phyloP scores from a whole-genome alignment of 2,329 filamentous ascomycete genomes.

The Colletotrichum sansevieriae region DNA sequence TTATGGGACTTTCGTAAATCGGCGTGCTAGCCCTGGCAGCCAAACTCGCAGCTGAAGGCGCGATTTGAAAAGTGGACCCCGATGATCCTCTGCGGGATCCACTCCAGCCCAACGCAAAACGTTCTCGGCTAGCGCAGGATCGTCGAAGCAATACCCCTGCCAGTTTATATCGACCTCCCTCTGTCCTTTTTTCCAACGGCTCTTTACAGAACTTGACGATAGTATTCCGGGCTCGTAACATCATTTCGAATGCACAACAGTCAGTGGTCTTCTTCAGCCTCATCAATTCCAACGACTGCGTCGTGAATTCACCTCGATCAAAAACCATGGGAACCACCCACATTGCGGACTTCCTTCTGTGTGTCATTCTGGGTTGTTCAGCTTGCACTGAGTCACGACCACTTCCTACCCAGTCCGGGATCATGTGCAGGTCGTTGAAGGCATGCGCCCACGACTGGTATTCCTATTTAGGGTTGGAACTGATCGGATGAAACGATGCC shows the following conservation, averaged over 20 bases:
- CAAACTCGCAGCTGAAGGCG: conserved; percentile 17
- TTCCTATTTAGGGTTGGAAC: not conserved
- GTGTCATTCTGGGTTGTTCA: not conserved
- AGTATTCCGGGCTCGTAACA: too few species aligned
- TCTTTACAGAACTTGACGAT: not conserved
- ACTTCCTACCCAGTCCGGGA: not conserved
- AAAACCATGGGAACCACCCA: too few species aligned
- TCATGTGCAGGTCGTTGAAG: not conserved
- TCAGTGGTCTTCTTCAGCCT: too few species aligned
- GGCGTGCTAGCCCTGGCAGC: not conserved
- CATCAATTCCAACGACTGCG: too few species aligned
- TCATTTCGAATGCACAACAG: too few species aligned
- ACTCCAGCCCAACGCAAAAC: not conserved
- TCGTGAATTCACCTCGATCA: too few species aligned
- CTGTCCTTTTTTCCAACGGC: not conserved
- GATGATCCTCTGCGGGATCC: not conserved
- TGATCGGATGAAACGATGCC: conserved; percentile 27
- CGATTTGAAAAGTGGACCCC: conserved; percentile 3
- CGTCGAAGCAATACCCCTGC: not conserved
- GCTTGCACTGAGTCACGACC: not conserved
- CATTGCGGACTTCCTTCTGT: too few species aligned
- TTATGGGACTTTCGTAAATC: not conserved
- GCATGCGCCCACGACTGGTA: not conserved
- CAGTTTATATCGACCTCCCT: not conserved
- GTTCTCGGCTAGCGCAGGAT: conserved; percentile 6